Evolutionary conservation across 495 filamentous ascomycete species (phyloP), one percentile per base, ranked within the genome.

Genomic region (Neurospora sp.): DNA sequence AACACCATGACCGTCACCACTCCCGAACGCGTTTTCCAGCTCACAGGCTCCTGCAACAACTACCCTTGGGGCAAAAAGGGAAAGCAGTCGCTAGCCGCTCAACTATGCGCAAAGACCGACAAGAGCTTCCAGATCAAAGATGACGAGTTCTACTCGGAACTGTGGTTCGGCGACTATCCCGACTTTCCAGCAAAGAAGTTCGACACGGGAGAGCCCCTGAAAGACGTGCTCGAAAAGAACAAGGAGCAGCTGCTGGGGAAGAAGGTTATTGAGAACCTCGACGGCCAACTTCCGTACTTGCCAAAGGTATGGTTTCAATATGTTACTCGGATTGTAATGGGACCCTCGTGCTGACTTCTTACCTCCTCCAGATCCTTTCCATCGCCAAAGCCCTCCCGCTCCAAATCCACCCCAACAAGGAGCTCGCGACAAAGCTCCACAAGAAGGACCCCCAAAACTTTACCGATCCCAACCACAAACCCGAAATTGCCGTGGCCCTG

Each of bases 81-180:
- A 73, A 84, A 87, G 17, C 81, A 92, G 40, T 96, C 93, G 14
- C 82, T 92, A 20, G 88, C 93, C 73, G 88, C 90, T 9, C 88
- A 86, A 71, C 89, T 89, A 76, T 90, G 89, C 76, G 86, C 87
- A 69, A 90, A 88, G 75, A 94, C 88, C 10, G 84, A 86, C 61
- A 83, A 87, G 35, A 85, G 88, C 71, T 93, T 95, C 77, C 82
- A 86, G 38, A 89, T 94, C 72, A 87, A 95, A 69, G 84, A 91
- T 41, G 86, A 91, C 72, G 90, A 91, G 80, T 86, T 85, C 31
- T 86, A 86, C 72, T 83, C 83, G 6, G 80, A 90, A 83, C 91
- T 93, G 85, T 94, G 92, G 93, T 90, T 94, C 83, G 92, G 92
- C 4, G 92, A 92, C 45, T 93, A 94, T 73, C 92, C 92, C 0